These are phyloP conservation scores for Solanum microdontum DNA, from an alignment of 257 asterid genomes.

Conservation along the genomic window DNA sequence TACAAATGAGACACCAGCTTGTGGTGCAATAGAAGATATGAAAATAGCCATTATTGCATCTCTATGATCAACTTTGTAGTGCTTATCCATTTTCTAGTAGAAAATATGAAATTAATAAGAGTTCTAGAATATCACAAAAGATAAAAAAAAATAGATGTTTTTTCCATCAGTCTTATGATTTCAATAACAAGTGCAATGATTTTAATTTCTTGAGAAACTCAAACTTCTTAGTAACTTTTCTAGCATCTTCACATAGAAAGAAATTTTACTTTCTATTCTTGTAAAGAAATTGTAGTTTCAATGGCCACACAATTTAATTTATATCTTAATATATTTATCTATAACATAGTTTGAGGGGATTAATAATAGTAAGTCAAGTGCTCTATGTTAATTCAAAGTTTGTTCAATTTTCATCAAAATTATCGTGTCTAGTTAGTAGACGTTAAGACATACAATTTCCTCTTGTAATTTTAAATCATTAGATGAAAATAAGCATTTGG, in stretches of 20 bases:
- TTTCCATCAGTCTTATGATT: background rate
- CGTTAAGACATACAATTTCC: too few species aligned
- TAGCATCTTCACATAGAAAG: too few species aligned
- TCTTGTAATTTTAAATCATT: background rate
- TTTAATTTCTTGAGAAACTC: background rate
- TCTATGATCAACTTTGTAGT: too few species aligned
- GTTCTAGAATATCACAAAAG: background rate
- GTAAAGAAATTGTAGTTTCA: background rate
- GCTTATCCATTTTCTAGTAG: background rate
- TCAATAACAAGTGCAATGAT: background rate
- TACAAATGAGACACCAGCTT: too few species aligned
- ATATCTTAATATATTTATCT: too few species aligned
- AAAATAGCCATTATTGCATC: background rate
- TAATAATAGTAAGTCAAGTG: background rate
- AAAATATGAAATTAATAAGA: background rate
- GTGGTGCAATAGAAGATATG: too few species aligned
- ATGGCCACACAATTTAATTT: too few species aligned
- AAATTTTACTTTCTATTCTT: too few species aligned
- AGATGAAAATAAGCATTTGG: background rate
- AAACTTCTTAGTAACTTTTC: background rate
- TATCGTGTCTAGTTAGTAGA: background rate
- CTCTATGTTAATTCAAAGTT: background rate
- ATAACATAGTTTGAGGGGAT: too few species aligned
- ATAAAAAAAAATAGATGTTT: background rate
- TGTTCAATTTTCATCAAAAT: background rate